phyloP scores from a whole-genome alignment of 805 yeast species.

The Candida silvicultrix region DNA sequence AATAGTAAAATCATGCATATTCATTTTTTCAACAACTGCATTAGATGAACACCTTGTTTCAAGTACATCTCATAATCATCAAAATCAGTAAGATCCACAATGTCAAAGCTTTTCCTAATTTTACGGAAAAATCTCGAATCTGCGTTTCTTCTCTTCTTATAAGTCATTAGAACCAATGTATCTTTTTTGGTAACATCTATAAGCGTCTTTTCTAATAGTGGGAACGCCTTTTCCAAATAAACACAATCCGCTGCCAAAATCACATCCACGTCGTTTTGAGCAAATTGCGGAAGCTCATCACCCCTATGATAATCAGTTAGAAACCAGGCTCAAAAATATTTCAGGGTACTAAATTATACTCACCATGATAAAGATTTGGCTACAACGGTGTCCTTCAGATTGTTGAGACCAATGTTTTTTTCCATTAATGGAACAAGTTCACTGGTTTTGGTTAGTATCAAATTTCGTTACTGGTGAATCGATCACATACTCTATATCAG shows the following conservation, averaged over 20 bases:
- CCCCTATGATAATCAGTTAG: conserved; percentile 22
- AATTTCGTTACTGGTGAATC: not conserved
- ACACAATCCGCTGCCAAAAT: conserved; percentile 58
- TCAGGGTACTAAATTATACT: too few relatives aligned
- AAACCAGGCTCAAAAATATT: too few relatives aligned
- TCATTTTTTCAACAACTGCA: conserved; percentile 24
- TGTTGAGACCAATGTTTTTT: conserved; percentile 36
- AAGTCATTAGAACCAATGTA: conserved; percentile 44
- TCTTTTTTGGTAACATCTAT: conserved; percentile 33
- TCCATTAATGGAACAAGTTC: conserved; percentile 41
- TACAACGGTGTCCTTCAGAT: conserved; percentile 26
- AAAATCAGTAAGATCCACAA: conserved; percentile 26
- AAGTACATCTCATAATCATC: conserved; percentile 29
- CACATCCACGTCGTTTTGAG: conserved; percentile 32
- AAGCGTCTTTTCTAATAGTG: conserved; percentile 41
- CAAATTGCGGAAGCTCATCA: conserved; percentile 29
- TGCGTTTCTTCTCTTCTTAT: conserved; percentile 45
- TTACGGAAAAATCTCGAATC: conserved; percentile 26
- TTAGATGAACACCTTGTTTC: conserved; percentile 35
- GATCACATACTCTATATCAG: conserved; percentile 36
- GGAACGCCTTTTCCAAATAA: conserved; percentile 48
- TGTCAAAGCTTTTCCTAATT: conserved; percentile 26
- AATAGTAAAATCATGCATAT: not conserved
- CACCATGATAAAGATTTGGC: conserved; percentile 43
- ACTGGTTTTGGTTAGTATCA: conserved; percentile 4